Conservation (phyloP, 2,329 filamentous ascomycete genomes). For the Teratosphaeria nubilosa region DNA sequence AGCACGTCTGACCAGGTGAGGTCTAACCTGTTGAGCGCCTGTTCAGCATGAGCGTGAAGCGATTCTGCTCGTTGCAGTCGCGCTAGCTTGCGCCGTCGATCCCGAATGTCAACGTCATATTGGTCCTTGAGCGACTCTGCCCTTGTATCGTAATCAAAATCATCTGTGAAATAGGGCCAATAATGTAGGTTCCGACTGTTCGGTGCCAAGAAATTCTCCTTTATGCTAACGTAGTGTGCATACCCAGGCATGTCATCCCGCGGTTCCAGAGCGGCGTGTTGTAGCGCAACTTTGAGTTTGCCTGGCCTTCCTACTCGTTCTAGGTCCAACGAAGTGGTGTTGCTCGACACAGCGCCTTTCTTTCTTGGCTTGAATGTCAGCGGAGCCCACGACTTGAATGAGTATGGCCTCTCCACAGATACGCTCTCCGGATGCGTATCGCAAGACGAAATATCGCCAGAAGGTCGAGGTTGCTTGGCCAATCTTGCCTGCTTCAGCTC, state of each 20-base stretch:
- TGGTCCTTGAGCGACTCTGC: slow-evolving; percentile 19
- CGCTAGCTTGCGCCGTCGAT: slow-evolving; percentile 23
- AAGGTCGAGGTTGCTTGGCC: background rate
- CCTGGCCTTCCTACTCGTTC: background rate
- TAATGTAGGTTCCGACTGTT: slow-evolving; percentile 33
- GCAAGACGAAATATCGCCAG: background rate
- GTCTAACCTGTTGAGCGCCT: slow-evolving; percentile 26
- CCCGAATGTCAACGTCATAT: slow-evolving; percentile 22
- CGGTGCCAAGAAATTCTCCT: slow-evolving; percentile 31
- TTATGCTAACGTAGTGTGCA: slow-evolving; percentile 33
- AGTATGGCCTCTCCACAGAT: background rate
- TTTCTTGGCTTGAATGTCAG: background rate
- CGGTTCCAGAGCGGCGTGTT: slow-evolving; percentile 4
- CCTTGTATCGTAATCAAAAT: slow-evolving; percentile 21
- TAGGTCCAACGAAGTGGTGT: background rate
- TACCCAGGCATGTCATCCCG: slow-evolving; percentile 27
- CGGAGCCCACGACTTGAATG: background rate
- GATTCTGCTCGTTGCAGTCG: slow-evolving; percentile 27
- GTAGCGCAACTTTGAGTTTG: slow-evolving; percentile 2
- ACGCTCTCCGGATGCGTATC: background rate
- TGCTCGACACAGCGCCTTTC: background rate
- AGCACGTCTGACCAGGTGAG: slow-evolving; percentile 29
- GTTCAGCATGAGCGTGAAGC: slow-evolving; percentile 25
- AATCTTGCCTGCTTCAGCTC: background rate
- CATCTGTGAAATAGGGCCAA: slow-evolving; percentile 31